Base-by-base conservation (phyloP, 768 basidiomycete genomes). In the Cubamyces lactineus region DNA sequence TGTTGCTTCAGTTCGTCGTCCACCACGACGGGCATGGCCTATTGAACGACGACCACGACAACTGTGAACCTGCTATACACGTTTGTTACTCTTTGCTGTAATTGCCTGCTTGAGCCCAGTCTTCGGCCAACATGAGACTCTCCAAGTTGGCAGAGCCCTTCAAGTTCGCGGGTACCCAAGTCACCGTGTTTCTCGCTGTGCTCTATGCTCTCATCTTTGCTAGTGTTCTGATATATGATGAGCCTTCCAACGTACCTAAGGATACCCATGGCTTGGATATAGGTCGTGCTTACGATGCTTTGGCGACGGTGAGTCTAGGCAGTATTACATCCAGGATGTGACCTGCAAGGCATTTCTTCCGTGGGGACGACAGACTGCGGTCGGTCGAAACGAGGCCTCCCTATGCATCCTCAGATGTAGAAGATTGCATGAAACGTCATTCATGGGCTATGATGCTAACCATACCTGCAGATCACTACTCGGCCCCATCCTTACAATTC, bases 401-500 rank as follows among this genome's bases (percentile, higher is more conserved):
- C 3, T 30, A 30, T 8, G 28, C 28, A 30, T 3, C 8, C 28
- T 30, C 28, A 30, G 28, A 30, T 30, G 8, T 8, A 30, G 28
- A 30, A 30, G 28, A 30, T 3, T 30, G 8, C 28, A 3, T 8
- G 28, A 3, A n/a, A n/a, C n/a, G n/a, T n/a, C n/a, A n/a, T n/a
- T n/a, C n/a, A n/a, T n/a, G n/a, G n/a, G n/a, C n/a, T n/a, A n/a
- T n/a, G n/a, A 9, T 11, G 34, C 34, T 34, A 34, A 34, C 9
- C 5, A 34, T 34, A 34, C 24, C 39, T 53, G 34, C 61, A 83
- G 87, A 86, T 94, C 62, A 80, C 92, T 5, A 75, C 80, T 6
- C 80, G 80, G 26, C 92, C 92, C 0, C 92, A 90, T 72, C 86
- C 92, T 0, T 91, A 86, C 75, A 86, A 89, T 68, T 91, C 90